phyloP scores from a whole-genome alignment of 495 filamentous ascomycete species.

The Talaromyces nanjingensis region DNA sequence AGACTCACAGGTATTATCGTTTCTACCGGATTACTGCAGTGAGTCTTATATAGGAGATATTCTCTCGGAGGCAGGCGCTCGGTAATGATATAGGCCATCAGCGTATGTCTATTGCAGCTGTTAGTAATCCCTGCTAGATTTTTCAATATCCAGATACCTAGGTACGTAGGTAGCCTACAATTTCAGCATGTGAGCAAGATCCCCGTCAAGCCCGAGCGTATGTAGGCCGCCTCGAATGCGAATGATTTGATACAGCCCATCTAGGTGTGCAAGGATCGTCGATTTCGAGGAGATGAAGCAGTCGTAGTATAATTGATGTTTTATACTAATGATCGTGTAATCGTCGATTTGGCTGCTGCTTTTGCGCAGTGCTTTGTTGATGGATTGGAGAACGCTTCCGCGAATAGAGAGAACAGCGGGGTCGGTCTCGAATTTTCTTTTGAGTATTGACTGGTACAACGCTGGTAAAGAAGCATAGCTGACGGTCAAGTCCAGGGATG shows the following conservation, averaged over 20 bases:
- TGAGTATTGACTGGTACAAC: not conserved
- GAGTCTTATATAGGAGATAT: not conserved
- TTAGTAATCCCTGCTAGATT: not conserved
- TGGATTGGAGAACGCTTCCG: not conserved
- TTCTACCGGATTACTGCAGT: not conserved
- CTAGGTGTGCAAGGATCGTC: not conserved
- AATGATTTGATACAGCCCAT: not conserved
- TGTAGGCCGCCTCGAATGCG: not conserved
- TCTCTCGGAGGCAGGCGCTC: not conserved
- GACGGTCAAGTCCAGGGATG: not conserved
- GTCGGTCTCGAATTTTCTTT: not conserved
- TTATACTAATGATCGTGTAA: not conserved
- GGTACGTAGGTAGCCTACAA: not conserved
- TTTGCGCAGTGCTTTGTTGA: not conserved
- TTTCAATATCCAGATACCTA: not conserved
- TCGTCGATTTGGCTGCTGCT: not conserved
- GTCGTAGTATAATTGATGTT: not conserved
- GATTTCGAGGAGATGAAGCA: not conserved
- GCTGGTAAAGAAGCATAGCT: not conserved
- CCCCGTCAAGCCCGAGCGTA: not conserved
- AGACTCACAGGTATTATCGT: not conserved
- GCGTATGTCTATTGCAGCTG: not conserved
- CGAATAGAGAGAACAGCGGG: not conserved
- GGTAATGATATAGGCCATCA: not conserved
- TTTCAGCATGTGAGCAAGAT: not conserved